These are phyloP conservation scores for Nicotiana tabacum DNA, from an alignment of 257 asterid species.

Conservation along the genomic window DNA sequence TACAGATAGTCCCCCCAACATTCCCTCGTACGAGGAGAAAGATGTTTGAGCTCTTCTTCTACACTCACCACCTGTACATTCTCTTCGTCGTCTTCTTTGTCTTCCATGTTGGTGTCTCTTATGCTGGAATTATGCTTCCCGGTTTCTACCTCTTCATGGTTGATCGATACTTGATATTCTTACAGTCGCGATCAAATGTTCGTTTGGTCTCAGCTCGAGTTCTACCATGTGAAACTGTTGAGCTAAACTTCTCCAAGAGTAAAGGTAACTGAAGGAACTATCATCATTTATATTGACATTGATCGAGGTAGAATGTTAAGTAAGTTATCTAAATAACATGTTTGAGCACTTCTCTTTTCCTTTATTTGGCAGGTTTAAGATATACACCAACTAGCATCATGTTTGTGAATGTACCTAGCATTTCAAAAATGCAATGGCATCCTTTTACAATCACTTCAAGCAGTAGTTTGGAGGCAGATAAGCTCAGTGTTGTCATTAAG, in stretches of 20 bases:
- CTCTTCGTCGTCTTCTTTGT: slow-evolving; percentile 66
- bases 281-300: no score
- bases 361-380: slow-evolving; percentile 32
- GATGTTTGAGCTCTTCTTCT: slow-evolving; percentile 75
- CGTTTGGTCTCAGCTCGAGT: slow-evolving; percentile 56
- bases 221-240: slow-evolving; percentile 54
- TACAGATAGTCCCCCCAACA: slow-evolving; percentile 23
- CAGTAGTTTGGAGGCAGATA: slow-evolving; percentile 64
- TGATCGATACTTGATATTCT: slow-evolving; percentile 66
- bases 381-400: slow-evolving; percentile 73
- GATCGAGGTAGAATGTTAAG: background rate
- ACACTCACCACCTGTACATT: slow-evolving; percentile 72
- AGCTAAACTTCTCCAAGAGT: slow-evolving; percentile 69
- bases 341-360: background rate
- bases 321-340: no score
- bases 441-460: slow-evolving; percentile 76
- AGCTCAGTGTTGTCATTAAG: slow-evolving; percentile 57
- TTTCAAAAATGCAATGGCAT: slow-evolving; percentile 91
- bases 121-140: slow-evolving; percentile 58
- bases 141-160: slow-evolving; percentile 81
- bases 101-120: slow-evolving; percentile 61
- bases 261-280: slow-evolving; percentile 28
- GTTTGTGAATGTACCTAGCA: slow-evolving; percentile 64
- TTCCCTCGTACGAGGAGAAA: slow-evolving; percentile 62
- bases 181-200: slow-evolving; percentile 59